Conservation (phyloP, 352 stramenopile genomes). For the Phytophthora pluvialis region DNA sequence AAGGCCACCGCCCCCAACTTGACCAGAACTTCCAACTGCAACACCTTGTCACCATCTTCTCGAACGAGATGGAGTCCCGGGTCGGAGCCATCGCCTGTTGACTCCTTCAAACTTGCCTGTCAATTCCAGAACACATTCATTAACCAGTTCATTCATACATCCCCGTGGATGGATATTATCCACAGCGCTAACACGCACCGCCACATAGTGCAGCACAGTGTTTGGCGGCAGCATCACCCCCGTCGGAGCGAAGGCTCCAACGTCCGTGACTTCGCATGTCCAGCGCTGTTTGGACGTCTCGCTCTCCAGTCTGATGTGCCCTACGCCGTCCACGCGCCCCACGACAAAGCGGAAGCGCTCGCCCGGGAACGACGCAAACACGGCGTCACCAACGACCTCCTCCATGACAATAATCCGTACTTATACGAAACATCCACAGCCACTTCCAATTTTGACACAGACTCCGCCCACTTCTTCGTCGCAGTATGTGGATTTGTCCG, state of each 20-base stretch:
- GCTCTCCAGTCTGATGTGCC: slow-evolving; percentile 15
- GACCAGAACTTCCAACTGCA: slow-evolving; percentile 24
- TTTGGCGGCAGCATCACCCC: slow-evolving; percentile 17
- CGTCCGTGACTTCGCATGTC: slow-evolving; percentile 18
- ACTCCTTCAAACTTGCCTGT: slow-evolving; percentile 28
- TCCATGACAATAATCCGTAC: slow-evolving; percentile 14
- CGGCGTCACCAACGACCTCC: slow-evolving; percentile 19
- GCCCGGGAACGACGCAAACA: slow-evolving; percentile 20
- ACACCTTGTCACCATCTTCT: slow-evolving; percentile 8
- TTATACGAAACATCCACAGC: too few species aligned
- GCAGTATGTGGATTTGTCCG: not conserved
- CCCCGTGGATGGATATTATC: not conserved
- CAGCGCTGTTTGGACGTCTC: slow-evolving; percentile 16
- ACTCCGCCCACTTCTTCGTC: too few species aligned
- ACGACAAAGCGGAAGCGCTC: slow-evolving; percentile 30
- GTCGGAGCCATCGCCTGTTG: not conserved
- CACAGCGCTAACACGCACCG: slow-evolving; percentile 17
- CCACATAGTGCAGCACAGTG: slow-evolving; percentile 28
- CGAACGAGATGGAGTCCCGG: slow-evolving; percentile 6
- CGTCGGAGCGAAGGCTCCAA: slow-evolving; percentile 12
- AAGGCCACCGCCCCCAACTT: slow-evolving; percentile 14
- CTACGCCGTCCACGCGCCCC: slow-evolving; percentile 1
- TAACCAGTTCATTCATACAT: not conserved
- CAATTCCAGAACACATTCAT: not conserved
- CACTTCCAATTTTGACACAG: too few species aligned